Evolutionary conservation across 1,139 yeast genomes (phyloP).

Genomic region (Magnusiomyces sp.): DNA sequence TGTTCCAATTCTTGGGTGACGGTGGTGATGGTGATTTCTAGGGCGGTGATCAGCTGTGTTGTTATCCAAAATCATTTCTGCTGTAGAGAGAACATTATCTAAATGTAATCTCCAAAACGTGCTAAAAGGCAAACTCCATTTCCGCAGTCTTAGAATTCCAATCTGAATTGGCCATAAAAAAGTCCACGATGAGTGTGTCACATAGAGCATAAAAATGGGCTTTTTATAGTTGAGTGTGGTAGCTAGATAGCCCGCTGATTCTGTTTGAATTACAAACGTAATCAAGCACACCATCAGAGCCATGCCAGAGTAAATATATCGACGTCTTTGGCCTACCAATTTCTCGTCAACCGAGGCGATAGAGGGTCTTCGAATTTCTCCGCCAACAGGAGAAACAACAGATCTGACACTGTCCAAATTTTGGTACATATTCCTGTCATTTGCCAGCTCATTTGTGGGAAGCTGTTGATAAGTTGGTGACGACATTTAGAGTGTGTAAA

Average conservation of each 20-base stretch:
- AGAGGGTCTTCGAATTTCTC: too few relatives aligned
- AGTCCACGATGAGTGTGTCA: slow-evolving; percentile 81
- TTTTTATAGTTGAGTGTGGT: slow-evolving; percentile 49
- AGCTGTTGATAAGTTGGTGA: slow-evolving; percentile 7
- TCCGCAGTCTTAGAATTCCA: slow-evolving; percentile 30
- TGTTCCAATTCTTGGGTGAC: background rate
- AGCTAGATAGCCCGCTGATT: slow-evolving; percentile 66
- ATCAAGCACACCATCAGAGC: slow-evolving; percentile 54
- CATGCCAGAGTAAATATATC: slow-evolving; percentile 35
- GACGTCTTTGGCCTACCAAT: background rate
- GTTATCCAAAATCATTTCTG: slow-evolving; percentile 38
- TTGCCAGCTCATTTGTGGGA: background rate
- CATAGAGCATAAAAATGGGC: slow-evolving; percentile 56
- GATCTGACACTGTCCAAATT: background rate
- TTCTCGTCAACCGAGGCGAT: background rate
- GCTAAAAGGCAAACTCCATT: slow-evolving; percentile 28
- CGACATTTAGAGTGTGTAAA: too few relatives aligned
- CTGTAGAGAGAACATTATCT: slow-evolving; percentile 44
- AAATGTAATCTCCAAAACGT: slow-evolving; percentile 42
- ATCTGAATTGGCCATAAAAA: slow-evolving; percentile 66
- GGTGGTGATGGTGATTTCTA: slow-evolving; percentile 18
- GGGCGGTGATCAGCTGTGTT: slow-evolving; percentile 34
- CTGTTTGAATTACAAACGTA: slow-evolving; percentile 72
- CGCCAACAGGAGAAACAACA: background rate
- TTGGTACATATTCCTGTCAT: background rate